Evolutionary conservation across 208 protist genomes (phyloP).

Genomic region (Strigomonas culicis): DNA sequence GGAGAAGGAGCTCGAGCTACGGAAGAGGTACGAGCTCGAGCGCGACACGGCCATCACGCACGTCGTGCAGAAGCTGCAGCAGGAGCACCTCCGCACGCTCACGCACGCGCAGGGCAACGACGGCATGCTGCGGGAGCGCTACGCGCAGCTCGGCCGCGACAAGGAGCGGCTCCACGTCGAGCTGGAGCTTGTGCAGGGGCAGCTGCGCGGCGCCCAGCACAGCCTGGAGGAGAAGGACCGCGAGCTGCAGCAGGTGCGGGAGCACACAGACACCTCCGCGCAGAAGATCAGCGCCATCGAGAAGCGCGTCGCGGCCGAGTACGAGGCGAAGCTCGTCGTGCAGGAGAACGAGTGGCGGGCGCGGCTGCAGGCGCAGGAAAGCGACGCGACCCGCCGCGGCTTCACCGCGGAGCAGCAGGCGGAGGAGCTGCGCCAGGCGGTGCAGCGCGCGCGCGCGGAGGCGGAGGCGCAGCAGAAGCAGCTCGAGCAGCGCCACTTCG

Average conservation of each 20-base stretch:
- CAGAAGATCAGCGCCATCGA: conserved; percentile 55
- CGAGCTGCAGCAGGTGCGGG: conserved; percentile 40
- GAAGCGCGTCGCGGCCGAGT: conserved; percentile 44
- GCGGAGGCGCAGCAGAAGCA: conserved; percentile 47
- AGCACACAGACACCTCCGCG: conserved; percentile 34
- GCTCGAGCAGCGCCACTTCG: conserved; percentile 72
- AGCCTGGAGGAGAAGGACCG: conserved; percentile 36
- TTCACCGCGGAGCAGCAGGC: conserved; percentile 45
- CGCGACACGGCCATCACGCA: conserved; percentile 68
- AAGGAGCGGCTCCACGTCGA: conserved; percentile 73
- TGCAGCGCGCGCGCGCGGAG: conserved; percentile 29
- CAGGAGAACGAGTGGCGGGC: conserved; percentile 68
- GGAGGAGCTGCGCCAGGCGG: conserved; percentile 28
- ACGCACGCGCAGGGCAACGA: conserved; percentile 54
- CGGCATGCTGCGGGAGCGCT: conserved; percentile 57
- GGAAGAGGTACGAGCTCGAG: conserved; percentile 55
- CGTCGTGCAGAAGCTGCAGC: conserved; percentile 59
- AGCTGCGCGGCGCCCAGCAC: conserved; percentile 43
- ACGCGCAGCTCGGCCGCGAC: conserved; percentile 48
- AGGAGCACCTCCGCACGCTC: conserved; percentile 50
- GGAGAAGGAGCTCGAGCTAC: conserved; percentile 53
- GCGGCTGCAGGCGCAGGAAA: conserved; percentile 59
- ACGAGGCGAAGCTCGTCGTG: conserved; percentile 40
- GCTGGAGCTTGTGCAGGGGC: conserved; percentile 55
- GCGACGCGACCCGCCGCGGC: conserved; percentile 48